A percentile compares a stretch with the other conserved stretches of the same genome.
phyloP scores from a whole-genome alignment of 2,329 filamentous ascomycete species.

The Chrysosporium queenslandicum region DNA sequence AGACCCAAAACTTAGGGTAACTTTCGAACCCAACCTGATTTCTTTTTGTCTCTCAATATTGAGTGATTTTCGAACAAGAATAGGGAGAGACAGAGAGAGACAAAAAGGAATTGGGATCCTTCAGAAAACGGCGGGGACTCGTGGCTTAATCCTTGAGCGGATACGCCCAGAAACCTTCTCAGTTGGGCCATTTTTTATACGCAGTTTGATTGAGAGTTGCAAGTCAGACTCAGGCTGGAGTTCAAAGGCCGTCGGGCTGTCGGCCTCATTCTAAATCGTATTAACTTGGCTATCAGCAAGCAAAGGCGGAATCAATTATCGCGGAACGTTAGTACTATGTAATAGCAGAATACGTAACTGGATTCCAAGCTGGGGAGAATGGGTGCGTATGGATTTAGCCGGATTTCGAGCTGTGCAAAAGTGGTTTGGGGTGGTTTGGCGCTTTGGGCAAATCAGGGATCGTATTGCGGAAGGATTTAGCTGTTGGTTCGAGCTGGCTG shows the following conservation, averaged over 20 bases:
- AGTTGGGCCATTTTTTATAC: background rate
- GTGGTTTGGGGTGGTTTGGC: background rate
- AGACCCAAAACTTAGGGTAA: conserved; percentile 1
- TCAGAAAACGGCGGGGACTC: background rate
- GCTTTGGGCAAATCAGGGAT: background rate
- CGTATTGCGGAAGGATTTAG: background rate
- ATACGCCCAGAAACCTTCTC: background rate
- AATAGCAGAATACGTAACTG: background rate
- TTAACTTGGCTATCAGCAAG: background rate
- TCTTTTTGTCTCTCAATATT: background rate
- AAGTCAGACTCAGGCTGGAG: background rate
- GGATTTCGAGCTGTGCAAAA: background rate
- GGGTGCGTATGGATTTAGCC: background rate
- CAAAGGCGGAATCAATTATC: no score
- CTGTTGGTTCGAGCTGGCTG: background rate
- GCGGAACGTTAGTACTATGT: background rate
- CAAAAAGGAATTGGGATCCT: background rate
- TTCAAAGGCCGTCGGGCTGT: background rate
- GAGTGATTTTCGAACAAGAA: conserved; percentile 5
- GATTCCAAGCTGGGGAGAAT: background rate
- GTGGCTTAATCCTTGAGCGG: background rate
- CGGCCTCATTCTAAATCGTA: background rate
- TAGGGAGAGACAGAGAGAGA: background rate
- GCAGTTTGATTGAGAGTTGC: background rate
- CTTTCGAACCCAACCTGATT: conserved; percentile 1